Evolutionary conservation across 2,329 filamentous ascomycete genomes (phyloP), one percentile per base, ranked within the genome.

Genomic region (Botrytis pseudocinerea): DNA sequence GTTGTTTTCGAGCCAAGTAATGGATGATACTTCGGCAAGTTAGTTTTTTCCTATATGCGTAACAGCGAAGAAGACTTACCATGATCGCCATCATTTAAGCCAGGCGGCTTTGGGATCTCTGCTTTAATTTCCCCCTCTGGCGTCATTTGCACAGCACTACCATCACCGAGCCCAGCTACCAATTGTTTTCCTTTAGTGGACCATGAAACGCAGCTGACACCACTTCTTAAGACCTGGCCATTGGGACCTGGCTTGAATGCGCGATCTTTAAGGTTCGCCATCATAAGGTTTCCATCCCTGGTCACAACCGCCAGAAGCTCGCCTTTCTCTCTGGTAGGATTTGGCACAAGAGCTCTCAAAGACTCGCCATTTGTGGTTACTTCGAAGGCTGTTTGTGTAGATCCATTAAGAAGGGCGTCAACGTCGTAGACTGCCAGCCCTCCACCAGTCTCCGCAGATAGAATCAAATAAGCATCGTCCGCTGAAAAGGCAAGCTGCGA

Each of bases 151-250:
- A 88, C 88, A 70, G 92, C 90, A 20, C 90, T 91, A 73, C 96
- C 96, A 82, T 98, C 90, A 10, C 87, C 90, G 77, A 96, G 85
- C 25, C 97, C 96, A 77, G 93, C 95, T 62, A 97, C 91, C 61
- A 99, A 85, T 81, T 98, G 95, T 81, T 97, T 99, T 64, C 96
- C 96, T 80, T 91, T 93, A 74, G 90, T 92, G 82, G 96, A 99
- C 96, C 97, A 99, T 72, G 93, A 91, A 9, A 93, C 88, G 79
- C 92, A 96, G 80, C 91, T 94, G 42, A 97, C 95, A 65, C 92
- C 91, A 42, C 88, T 85, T 79, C 91, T 93, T 76, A 97, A 85
- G 0, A 91, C 84, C 76, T 84, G 87, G 48, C 93, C 93, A 76
- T 89, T 89, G 32, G 85, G 78, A 1, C 88, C 88, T 48, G 84